Base-by-base conservation (phyloP, 2,329 filamentous ascomycete species). In the Sarocladium strictum region DNA sequence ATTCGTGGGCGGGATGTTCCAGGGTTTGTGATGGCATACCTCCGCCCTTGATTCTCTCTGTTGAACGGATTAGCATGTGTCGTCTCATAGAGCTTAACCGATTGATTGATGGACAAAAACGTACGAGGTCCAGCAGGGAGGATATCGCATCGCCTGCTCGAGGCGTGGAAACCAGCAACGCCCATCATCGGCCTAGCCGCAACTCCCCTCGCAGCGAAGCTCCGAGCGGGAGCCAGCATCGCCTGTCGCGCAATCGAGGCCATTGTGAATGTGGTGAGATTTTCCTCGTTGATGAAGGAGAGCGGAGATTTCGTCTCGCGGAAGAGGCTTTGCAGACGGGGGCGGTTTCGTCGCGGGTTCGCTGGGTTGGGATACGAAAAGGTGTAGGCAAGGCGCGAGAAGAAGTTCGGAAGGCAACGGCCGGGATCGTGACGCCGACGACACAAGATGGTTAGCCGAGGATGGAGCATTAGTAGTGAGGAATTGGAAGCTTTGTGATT, bases 111-210 rank as follows among this genome's bases (percentile, higher is more conserved):
- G 12, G 32, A 27, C 26, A 15, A 50, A 23, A 11, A 56, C 57
- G 75, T 78, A 94, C 91, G 94, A 66, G 92, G 91, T 61, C 88
- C 82, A 55, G 91, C 86, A 57, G 93, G 90, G 56, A 99, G 80
- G 66, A 99, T 86, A 64, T 83, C 80, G 93, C 86, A 67, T 80
- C 79, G 71, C 73, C 83, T 82, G 72, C 84, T 80, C 40, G 89
- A 90, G 65, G 87, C 89, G 74, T 97, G 92, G 81, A 99, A 96
- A 63, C 89, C 86, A 61, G 91, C 86, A 64, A 85, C 78, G 70
- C 84, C 78, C 62, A 74, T 72, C 58, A 69, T 65, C 60, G 58
- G 64, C 32, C 50, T 5, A 27, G 50, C 50, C 26, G 50, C 50
- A 40, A 53, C 32, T 40, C 50, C 50, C 32, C 50, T 38, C 32